Conservation (phyloP, 345 rosid genomes). For the Cardiospermum halicacabum region DNA sequence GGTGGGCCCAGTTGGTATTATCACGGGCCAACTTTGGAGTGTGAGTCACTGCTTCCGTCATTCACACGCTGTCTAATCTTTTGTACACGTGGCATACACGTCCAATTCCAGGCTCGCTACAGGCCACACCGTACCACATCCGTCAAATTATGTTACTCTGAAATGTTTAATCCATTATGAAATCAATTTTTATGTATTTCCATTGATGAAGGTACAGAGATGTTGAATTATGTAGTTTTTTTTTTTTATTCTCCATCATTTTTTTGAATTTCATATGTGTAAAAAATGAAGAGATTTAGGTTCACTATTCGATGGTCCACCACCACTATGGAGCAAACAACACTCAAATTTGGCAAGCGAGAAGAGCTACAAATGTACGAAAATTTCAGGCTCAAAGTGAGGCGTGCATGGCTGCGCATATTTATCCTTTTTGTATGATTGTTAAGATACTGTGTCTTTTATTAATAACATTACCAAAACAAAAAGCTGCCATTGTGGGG, state of each 20-base stretch:
- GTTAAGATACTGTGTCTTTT: neutral
- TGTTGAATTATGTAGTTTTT: no score
- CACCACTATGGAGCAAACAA: neutral
- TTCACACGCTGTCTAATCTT: neutral
- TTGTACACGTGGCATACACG: neutral
- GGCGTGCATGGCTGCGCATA: neutral
- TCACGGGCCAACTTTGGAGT: conserved; percentile 6
- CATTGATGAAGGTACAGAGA: no score
- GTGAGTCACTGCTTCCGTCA: neutral
- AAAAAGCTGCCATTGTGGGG: conserved; percentile 13
- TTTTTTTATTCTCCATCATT: no score
- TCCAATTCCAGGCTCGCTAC: neutral
- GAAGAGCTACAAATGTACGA: neutral
- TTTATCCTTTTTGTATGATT: neutral
- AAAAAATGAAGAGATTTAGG: no score
- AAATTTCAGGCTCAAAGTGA: neutral
- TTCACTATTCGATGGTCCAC: no score
- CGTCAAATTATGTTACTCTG: no score
- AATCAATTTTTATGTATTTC: no score
- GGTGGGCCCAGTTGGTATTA: neutral
- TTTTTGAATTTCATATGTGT: no score
- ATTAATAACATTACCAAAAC: no score
- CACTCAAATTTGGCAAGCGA: no score
- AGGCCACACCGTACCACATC: no score
- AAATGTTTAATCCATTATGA: no score